A percentile compares a stretch with the other conserved stretches of the same genome.
phyloP scores from a whole-genome alignment of 371 early-diverging fungal genomes.

The Zychaea mexicana region DNA sequence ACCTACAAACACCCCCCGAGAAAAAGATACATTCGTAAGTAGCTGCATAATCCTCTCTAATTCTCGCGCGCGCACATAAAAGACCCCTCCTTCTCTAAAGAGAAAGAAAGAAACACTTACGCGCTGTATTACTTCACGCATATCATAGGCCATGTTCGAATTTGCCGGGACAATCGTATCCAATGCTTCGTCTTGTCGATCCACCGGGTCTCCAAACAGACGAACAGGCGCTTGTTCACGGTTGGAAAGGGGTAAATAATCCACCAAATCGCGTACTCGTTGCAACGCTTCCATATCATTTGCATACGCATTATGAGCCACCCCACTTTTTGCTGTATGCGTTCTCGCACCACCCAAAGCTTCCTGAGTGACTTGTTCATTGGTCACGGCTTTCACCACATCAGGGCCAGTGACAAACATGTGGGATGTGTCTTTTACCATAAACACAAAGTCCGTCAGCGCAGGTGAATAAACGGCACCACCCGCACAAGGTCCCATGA shows the following conservation, averaged over 20 bases:
- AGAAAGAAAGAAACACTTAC: constrained; percentile 31
- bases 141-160: constrained; percentile 95
- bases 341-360: constrained; percentile 93
- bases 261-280: constrained; percentile 82
- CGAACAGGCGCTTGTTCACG: constrained; percentile 67
- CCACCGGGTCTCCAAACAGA: constrained; percentile 72
- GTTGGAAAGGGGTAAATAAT: constrained; percentile 90
- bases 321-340: constrained; percentile 90
- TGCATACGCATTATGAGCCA: constrained; percentile 91
- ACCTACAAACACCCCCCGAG: constrained; percentile 57
- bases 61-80: too few species aligned
- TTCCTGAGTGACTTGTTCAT: constrained; percentile 95
- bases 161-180: constrained; percentile 89
- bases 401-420: constrained; percentile 98
- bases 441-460: constrained; percentile 95
- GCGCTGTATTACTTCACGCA: constrained; percentile 85
- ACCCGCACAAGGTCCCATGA: constrained; percentile 98
- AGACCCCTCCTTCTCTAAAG: too few species aligned
- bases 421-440: constrained; percentile 96
- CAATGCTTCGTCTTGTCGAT: constrained; percentile 80
- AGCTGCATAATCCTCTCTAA: too few species aligned
- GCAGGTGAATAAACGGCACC: constrained; percentile 98
- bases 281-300: constrained; percentile 96
- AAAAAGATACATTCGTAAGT: too few species aligned
- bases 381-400: constrained; percentile 95